Percentiles rank a stretch among this genome's conserved stretches.
These are phyloP conservation scores for Metroxylon sagu DNA, from an alignment of 176 grass and related monocot genomes.

Conservation along the genomic window DNA sequence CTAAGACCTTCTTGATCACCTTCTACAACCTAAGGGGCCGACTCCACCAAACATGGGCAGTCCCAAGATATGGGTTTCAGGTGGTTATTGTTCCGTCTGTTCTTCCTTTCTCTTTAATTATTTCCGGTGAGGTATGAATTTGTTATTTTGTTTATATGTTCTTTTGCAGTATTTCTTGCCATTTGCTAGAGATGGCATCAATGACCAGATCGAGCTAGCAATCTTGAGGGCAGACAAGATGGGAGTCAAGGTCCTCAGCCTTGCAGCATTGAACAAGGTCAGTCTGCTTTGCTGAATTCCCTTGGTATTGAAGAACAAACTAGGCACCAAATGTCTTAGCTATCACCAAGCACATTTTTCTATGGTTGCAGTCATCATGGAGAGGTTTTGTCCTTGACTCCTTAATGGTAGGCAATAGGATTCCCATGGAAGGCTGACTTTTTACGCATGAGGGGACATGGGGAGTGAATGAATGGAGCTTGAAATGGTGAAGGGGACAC, in stretches of 20 bases:
- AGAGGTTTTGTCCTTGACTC: too few relatives aligned
- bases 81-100: slow-evolving; percentile 15
- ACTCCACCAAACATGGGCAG: slow-evolving; percentile 68
- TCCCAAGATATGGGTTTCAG: slow-evolving; percentile 83
- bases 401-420: too few relatives aligned
- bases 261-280: slow-evolving; percentile 90
- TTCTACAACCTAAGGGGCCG: slow-evolving; percentile 58
- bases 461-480: too few relatives aligned
- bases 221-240: slow-evolving; percentile 76
- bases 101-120: not conserved
- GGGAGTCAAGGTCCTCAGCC: slow-evolving; percentile 86
- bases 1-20: slow-evolving; percentile 78
- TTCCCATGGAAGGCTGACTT: too few relatives aligned
- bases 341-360: too few relatives aligned
- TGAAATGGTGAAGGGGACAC: too few relatives aligned
- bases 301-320: too few relatives aligned
- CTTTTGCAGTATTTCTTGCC: slow-evolving; percentile 64
- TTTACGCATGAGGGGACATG: too few relatives aligned
- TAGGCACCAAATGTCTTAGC: too few relatives aligned
- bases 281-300: not conserved
- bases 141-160: not conserved
- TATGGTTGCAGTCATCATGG: too few relatives aligned
- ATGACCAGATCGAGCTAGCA: slow-evolving; percentile 72
- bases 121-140: too few relatives aligned
- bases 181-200: slow-evolving; percentile 66